Evolutionary conservation across 1,139 yeast species (phyloP).

Genomic region (Yamadazyma triangularis): DNA sequence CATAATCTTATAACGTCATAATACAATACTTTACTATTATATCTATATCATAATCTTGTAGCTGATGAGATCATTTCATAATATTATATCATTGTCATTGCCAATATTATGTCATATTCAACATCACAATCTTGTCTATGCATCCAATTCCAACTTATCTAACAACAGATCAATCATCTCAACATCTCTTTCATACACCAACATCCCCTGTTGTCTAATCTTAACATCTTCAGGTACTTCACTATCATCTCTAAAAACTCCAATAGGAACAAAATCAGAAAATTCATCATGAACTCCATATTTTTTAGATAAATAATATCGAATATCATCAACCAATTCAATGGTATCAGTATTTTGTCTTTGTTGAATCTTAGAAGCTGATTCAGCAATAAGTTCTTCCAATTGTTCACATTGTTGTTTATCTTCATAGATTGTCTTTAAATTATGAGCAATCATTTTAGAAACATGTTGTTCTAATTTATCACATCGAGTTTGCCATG

Average conservation of each 20-base stretch:
- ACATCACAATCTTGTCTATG: no score
- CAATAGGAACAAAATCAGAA: conserved; percentile 25
- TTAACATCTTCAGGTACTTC: conserved; percentile 19
- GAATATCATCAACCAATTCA: conserved; percentile 72
- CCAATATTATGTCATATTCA: no score
- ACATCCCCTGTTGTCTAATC: conserved; percentile 26
- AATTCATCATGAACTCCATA: conserved; percentile 32
- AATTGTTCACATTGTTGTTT: conserved; percentile 21
- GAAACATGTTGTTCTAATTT: conserved; percentile 64
- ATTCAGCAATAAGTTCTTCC: conserved; percentile 25
- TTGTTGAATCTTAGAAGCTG: conserved; percentile 54
- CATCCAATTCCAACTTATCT: conserved; percentile 40
- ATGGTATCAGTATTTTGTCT: conserved; percentile 77
- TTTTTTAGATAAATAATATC: conserved; percentile 56
- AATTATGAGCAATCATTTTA: conserved; percentile 48
- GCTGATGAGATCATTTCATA: no score
- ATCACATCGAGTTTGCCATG: conserved; percentile 66
- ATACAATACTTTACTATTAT: no score
- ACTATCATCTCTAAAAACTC: conserved; percentile 12
- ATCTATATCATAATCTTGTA: no score
- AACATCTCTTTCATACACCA: conserved; percentile 27
- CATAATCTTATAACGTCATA: no score
- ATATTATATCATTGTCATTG: no score
- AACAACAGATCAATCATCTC: conserved; percentile 42
- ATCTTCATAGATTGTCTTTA: conserved; percentile 33